Percentiles rank a stretch among this genome's conserved stretches.
Conservation (phyloP, 768 basidiomycete genomes). For the Terana coerulea region DNA sequence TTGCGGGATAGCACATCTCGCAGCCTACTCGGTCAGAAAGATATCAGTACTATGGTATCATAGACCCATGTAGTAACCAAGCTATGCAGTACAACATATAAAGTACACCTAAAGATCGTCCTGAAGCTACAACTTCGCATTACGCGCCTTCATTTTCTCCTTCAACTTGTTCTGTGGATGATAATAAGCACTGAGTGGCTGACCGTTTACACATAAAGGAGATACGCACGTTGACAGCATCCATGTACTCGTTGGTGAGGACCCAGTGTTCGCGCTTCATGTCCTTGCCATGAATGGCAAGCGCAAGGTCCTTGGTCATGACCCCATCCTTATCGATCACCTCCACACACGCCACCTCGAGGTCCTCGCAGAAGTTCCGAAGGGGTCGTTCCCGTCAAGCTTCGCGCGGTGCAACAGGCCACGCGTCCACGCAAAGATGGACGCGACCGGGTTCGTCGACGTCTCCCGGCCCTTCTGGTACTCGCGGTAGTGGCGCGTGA, state of each 20-base stretch:
- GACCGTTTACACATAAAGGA: neutral
- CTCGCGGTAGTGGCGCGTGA: conserved; percentile 96
- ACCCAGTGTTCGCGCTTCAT: conserved; percentile 97
- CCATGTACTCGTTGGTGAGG: conserved; percentile 91
- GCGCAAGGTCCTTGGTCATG: conserved; percentile 97
- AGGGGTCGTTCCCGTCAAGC: conserved; percentile 76
- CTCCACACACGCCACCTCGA: conserved; percentile 88
- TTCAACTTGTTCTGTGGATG: conserved; percentile 22
- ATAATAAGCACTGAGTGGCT: neutral
- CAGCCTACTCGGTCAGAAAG: too few relatives aligned
- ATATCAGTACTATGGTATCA: neutral
- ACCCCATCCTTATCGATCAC: conserved; percentile 86
- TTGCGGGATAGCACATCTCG: too few relatives aligned
- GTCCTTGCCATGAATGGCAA: conserved; percentile 88
- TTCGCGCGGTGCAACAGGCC: conserved; percentile 91
- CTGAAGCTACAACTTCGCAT: conserved; percentile 9
- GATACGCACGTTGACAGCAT: conserved; percentile 74
- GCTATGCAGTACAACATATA: neutral
- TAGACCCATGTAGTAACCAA: neutral
- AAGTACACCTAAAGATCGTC: neutral
- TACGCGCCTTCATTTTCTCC: conserved; percentile 21
- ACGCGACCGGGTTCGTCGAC: conserved; percentile 97
- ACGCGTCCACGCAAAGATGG: conserved; percentile 98
- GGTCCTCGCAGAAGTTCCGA: conserved; percentile 70
- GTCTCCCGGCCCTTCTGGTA: conserved; percentile 97